Evolutionary conservation across 192 early-diverging fungal species (phyloP), one percentile per base, ranked within the genome.

Genomic region (Fimicolochytrium jonesii): DNA sequence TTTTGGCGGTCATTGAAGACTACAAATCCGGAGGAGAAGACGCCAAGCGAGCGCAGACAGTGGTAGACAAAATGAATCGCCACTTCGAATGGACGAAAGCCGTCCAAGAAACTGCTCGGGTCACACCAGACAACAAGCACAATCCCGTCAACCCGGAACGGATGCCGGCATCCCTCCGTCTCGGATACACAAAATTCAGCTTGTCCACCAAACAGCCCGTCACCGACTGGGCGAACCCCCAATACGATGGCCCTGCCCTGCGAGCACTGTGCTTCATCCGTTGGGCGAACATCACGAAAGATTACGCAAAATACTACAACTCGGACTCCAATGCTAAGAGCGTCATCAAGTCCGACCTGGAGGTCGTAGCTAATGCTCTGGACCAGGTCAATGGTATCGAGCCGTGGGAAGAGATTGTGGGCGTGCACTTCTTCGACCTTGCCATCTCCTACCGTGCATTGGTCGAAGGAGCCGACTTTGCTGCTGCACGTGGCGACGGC

Each of bases 321-420:
- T 1, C 30, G 25, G 31, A 62, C 17, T 11, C 61, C 31, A 61
- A 70, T 25, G 37, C 76, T 5, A 22, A 9, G 18, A 58, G 51
- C n/a, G 44, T 69, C 31, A 75, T 89, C 50, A 76, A 76, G 45
- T 23, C 33, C 4, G 88, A 90, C 50, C 64, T 91, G 36, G 81
- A 89, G 50, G 87, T 85, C 60, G 66, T 88, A 17, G 69, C 71
- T 0, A 26, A 48, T 2, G 57, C 73, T 32, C 87, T 78, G 80
- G 35, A 15, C 28, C 56, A 78, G 1, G 58, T 57, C 34, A 57
- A 51, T 18, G 69, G 67, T 29, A 39, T 39, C 37, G 58, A 92
- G 57, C 74, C 90, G n/a, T 92, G 90, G 90, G 90, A 92, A 62
- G 90, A 92, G 61, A 62, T 82, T 1, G 37, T 17, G 17, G 90